Evolutionary conservation across 306 rosid genomes (phyloP).

Genomic region (Macrotyloma uniflorum): DNA sequence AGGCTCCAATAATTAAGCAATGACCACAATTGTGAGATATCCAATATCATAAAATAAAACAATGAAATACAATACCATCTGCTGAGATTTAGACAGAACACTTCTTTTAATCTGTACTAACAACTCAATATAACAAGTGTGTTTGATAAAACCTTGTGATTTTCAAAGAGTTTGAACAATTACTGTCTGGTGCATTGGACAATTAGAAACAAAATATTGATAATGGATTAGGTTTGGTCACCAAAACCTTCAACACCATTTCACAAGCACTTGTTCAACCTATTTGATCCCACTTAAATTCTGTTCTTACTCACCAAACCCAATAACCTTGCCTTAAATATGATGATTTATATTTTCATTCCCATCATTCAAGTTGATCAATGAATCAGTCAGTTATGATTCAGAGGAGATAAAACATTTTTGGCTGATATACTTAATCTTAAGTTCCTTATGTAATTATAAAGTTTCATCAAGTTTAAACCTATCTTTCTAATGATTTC

Average conservation of each 20-base stretch:
- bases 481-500: not conserved
- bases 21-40: not conserved
- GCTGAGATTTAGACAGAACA: not conserved
- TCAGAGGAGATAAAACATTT: not conserved
- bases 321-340: too few relatives aligned
- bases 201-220: not conserved
- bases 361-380: too few relatives aligned
- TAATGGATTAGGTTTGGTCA: slow-evolving; percentile 38
- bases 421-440: not conserved
- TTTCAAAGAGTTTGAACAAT: too few relatives aligned
- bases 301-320: not conserved
- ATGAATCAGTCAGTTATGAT: not conserved
- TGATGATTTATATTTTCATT: too few relatives aligned
- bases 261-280: slow-evolving; percentile 34
- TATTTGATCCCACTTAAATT: not conserved
- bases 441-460: not conserved
- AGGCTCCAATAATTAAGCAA: not conserved
- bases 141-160: too few relatives aligned
- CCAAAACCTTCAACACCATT: slow-evolving; percentile 18
- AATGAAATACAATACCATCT: not conserved
- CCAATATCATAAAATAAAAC: not conserved
- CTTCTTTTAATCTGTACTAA: too few relatives aligned
- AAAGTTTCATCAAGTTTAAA: not conserved
- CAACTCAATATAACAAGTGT: too few relatives aligned
- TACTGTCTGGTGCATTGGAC: too few relatives aligned